phyloP scores from a whole-genome alignment of 176 grass and related monocot genomes.

The Puya raimondii region DNA sequence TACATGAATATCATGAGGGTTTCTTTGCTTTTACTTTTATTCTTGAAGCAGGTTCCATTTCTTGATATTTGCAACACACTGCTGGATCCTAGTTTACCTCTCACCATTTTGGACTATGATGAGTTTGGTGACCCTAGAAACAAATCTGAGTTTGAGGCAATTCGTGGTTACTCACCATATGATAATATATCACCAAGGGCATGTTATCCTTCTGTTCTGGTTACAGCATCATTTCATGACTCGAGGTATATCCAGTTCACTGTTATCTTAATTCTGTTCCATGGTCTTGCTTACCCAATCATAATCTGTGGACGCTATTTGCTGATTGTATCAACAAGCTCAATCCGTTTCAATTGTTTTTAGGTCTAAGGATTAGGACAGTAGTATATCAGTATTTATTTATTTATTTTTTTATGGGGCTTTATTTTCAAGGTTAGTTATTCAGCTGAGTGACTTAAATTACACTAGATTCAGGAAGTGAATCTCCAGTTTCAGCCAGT shows the following conservation, averaged over 20 bases:
- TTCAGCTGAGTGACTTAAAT: not conserved
- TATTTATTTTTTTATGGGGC: not conserved
- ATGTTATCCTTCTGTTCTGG: conserved; percentile 73
- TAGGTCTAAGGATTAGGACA: not conserved
- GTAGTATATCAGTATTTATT: not conserved
- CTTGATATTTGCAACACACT: conserved; percentile 88
- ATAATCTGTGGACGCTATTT: conserved; percentile 1
- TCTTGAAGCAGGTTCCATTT: conserved; percentile 68
- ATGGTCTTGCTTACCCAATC: not conserved
- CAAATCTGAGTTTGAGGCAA: conserved; percentile 56
- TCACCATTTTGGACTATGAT: conserved; percentile 90
- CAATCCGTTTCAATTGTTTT: not conserved
- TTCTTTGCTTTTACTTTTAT: conserved; percentile 18
- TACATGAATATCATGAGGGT: not conserved
- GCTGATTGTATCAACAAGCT: not conserved
- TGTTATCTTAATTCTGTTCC: not conserved
- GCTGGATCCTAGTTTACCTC: conserved; percentile 86
- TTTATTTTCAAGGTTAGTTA: not conserved
- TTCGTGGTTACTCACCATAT: conserved; percentile 69
- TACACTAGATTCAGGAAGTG: not conserved
- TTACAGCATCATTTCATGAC: conserved; percentile 76
- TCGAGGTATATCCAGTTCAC: conserved; percentile 43
- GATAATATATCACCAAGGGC: conserved; percentile 46
- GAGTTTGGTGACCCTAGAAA: conserved; percentile 82
- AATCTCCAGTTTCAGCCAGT: no score